Base-by-base conservation (phyloP, 1,284 basidiomycete genomes). In the Boletus smithii region DNA sequence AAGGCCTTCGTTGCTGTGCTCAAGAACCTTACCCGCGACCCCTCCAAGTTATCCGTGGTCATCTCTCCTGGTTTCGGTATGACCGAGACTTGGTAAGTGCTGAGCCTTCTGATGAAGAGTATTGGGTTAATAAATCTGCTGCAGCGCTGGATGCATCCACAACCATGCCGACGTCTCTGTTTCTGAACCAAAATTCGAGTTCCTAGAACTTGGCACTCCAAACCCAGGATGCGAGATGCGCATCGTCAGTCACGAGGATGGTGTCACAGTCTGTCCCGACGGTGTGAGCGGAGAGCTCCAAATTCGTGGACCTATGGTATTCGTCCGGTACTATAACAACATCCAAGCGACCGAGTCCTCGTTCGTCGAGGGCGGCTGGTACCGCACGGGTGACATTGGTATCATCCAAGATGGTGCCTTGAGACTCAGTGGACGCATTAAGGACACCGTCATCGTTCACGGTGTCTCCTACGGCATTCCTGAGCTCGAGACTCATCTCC, bases 401-500 rank as follows among this genome's bases (percentile, higher is more conserved):
- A n/a, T n/a, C n/a, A n/a, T n/a, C n/a, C n/a, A n/a, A n/a, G n/a
- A n/a, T n/a, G n/a, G n/a, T n/a, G n/a, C n/a, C n/a, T n/a, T n/a
- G n/a, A n/a, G n/a, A 42, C 59, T 72, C 8, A 59, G 64, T 38
- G 71, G 71, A 10, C 63, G 70, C 20, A 68, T 69, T 52, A 72
- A 72, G 50, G 70, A 72, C 31, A 65, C 58, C 31, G 59, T 73
- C 58, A 71, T 68, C 34, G 67, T 71, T 26, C 70, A 73, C 38
- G 72, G 71, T 18, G 67, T 72, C 39, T 72, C 71, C 9, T 65
- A 70, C 44, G 61, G 66, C 17, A 60, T 63, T 34, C 58, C 64
- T 0, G 71, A 73, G 38, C 56, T 69, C 14, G 71, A 70, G 53
- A 60, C 67, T n/a, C 64, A 70, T 42, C 53, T 72, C 35, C 68